Evolutionary conservation across 805 yeast species (phyloP), one percentile per base, ranked within the genome.

Genomic region (Metschnikowia cubensis): DNA sequence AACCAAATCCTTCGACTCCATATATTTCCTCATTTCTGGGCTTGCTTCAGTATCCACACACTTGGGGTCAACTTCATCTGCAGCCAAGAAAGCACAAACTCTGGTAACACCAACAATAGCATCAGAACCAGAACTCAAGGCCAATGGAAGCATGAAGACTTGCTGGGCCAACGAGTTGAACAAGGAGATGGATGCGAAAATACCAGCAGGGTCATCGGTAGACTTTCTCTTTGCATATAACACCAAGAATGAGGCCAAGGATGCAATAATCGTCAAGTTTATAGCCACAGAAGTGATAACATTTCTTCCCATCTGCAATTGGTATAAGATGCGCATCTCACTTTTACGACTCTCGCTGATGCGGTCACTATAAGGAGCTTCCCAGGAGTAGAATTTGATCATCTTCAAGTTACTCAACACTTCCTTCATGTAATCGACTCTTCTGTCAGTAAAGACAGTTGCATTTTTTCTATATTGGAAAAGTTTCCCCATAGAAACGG

Each of bases 341-440:
- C 70, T 61, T 0, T 62, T 59, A 63, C 97, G 79, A 25, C 80
- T 73, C 11, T 72, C 75, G 14, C 80, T 61, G 34, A 91, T 77
- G 47, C 76, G 70, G 8, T 75, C 65, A 48, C 75, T 75, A 63
- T 89, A 91, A 0, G 97, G 90, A 32, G 74, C 75, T 68, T 91
- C 97, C 97, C 97, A 91, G 1, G 95, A 87, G 64, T 90, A 91
- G 64, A 79, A 87, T 70, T 91, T 91, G 65, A 91, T 87, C 64
- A 85, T 77, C 61, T 87, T 88, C 76, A 91, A 80, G 56, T 86
- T 82, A 61, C 79, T 82, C 55, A 91, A 73, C 29, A 89, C 80
- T 65, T 91, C 98, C 56, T 87, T 85, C 65, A 89, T 83, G 44
- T 81, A 74, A 42, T 82, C 76, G 20, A 91, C 89, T 61, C 98